Percentiles rank a stretch among this genome's conserved stretches.
phyloP scores from a whole-genome alignment of 108 stramenopile genomes.

The Halocafeteria seosinensis region DNA sequence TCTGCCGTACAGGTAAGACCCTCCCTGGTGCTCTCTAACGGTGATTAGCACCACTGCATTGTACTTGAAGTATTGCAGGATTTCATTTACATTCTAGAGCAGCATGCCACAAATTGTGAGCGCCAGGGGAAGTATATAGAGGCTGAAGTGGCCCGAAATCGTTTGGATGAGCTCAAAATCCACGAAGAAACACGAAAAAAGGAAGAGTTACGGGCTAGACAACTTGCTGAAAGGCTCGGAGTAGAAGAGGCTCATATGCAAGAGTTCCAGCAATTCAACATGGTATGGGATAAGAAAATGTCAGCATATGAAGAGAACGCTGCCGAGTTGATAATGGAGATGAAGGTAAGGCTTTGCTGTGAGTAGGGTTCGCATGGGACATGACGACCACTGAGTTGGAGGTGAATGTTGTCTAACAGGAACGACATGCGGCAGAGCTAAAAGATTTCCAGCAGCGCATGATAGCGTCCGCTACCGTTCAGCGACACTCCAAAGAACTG shows the following conservation, averaged over 20 bases:
- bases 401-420: too few species aligned
- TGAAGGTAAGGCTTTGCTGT: slow-evolving; percentile 59
- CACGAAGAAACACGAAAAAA: slow-evolving; percentile 57
- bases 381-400: too few species aligned
- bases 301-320: slow-evolving; percentile 53
- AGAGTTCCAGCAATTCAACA: slow-evolving; percentile 67
- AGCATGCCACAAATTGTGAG: slow-evolving; percentile 66
- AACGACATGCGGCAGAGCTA: slow-evolving; percentile 47
- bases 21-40: too few species aligned
- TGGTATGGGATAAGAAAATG: slow-evolving; percentile 58
- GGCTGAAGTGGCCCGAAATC: slow-evolving; percentile 64
- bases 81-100: slow-evolving; percentile 50
- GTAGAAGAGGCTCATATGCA: slow-evolving; percentile 73
- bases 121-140: slow-evolving; percentile 66
- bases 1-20: too few species aligned
- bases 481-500: slow-evolving; percentile 55
- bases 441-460: slow-evolving; percentile 50
- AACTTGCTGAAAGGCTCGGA: slow-evolving; percentile 57
- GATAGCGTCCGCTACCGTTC: slow-evolving; percentile 30
- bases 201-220: slow-evolving; percentile 58
- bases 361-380: too few species aligned
- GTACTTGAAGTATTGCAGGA: slow-evolving; percentile 21
- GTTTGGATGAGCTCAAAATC: slow-evolving; percentile 56
- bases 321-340: slow-evolving; percentile 35
- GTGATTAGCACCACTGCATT: too few species aligned